Evolutionary conservation across 768 basidiomycete genomes (phyloP).

Genomic region (Amyloporia xantha): DNA sequence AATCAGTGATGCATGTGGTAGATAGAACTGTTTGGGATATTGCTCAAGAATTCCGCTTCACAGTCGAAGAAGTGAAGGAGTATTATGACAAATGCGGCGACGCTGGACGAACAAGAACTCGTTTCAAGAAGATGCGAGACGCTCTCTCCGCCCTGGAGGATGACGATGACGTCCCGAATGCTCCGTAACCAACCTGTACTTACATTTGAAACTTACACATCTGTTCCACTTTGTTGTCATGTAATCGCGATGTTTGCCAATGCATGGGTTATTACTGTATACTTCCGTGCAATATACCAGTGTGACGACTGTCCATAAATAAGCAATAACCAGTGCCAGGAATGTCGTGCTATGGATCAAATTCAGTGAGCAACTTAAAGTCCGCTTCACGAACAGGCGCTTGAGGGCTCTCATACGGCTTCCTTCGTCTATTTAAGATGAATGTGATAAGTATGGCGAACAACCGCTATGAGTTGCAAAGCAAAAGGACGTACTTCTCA

Average conservation of each 20-base stretch:
- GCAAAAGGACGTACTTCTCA: slow-evolving; percentile 61
- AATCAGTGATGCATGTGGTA: slow-evolving; percentile 46
- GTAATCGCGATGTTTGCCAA: no score
- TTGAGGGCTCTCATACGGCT: slow-evolving; percentile 73
- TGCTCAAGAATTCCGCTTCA: slow-evolving; percentile 64
- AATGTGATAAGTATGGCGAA: background rate
- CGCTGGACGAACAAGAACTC: slow-evolving; percentile 53
- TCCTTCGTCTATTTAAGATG: slow-evolving; percentile 51
- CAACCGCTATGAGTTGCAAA: background rate
- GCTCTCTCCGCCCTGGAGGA: slow-evolving; percentile 21
- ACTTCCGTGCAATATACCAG: no score
- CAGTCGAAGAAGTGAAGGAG: slow-evolving; percentile 69
- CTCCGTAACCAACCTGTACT: background rate
- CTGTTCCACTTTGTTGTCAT: no score
- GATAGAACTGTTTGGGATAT: slow-evolving; percentile 62
- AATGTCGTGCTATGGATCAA: slow-evolving; percentile 33
- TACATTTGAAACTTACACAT: background rate
- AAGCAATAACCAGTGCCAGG: no score
- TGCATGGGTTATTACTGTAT: no score
- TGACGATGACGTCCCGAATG: slow-evolving; percentile 12
- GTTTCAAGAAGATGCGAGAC: slow-evolving; percentile 66
- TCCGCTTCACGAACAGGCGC: slow-evolving; percentile 71
- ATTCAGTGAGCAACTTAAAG: slow-evolving; percentile 59
- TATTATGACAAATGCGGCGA: slow-evolving; percentile 72
- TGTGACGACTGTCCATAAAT: no score